Conservation (phyloP, 2,329 filamentous ascomycete genomes). For the Aureobasidium zeae region DNA sequence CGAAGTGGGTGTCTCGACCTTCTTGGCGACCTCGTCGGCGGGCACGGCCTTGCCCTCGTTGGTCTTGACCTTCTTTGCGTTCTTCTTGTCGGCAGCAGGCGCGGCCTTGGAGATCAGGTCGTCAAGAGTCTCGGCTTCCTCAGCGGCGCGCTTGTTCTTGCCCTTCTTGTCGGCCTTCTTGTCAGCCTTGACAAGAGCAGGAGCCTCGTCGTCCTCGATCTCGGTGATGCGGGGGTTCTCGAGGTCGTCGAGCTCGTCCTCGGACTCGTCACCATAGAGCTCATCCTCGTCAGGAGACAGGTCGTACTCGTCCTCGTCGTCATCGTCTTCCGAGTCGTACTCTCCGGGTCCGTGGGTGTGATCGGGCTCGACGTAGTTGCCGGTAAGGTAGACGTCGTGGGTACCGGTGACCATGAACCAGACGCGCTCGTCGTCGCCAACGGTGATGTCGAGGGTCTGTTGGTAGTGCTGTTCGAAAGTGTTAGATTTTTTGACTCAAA, state of each 20-base stretch:
- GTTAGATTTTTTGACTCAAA: too few relatives aligned
- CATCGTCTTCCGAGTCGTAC: slow-evolving; percentile 52
- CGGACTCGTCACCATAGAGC: slow-evolving; percentile 46
- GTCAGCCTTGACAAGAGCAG: slow-evolving; percentile 40
- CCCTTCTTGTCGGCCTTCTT: slow-evolving; percentile 47
- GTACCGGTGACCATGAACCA: slow-evolving; percentile 89
- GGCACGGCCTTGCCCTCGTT: slow-evolving; percentile 83
- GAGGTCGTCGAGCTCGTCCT: slow-evolving; percentile 51
- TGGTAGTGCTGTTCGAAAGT: slow-evolving; percentile 74
- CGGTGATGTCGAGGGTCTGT: slow-evolving; percentile 86
- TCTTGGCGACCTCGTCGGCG: slow-evolving; percentile 43
- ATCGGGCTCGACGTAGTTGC: slow-evolving; percentile 80
- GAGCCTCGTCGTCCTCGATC: slow-evolving; percentile 63
- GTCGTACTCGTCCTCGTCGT: slow-evolving; percentile 56
- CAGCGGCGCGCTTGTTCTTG: slow-evolving; percentile 91
- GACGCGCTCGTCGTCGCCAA: slow-evolving; percentile 78
- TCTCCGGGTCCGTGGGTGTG: slow-evolving; percentile 51
- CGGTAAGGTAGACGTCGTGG: slow-evolving; percentile 84
- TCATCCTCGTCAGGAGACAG: slow-evolving; percentile 72
- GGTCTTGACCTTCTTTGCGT: slow-evolving; percentile 98
- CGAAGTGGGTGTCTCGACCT: slow-evolving; percentile 43
- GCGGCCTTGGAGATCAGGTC: slow-evolving; percentile 70
- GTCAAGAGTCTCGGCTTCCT: slow-evolving; percentile 59
- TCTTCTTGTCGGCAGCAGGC: slow-evolving; percentile 62
- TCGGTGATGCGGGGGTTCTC: slow-evolving; percentile 76